Percentiles rank a stretch among this genome's conserved stretches.
These are phyloP conservation scores for Globisporangium sylvaticum DNA, from an alignment of 352 stramenopile genomes.

Conservation along the genomic window DNA sequence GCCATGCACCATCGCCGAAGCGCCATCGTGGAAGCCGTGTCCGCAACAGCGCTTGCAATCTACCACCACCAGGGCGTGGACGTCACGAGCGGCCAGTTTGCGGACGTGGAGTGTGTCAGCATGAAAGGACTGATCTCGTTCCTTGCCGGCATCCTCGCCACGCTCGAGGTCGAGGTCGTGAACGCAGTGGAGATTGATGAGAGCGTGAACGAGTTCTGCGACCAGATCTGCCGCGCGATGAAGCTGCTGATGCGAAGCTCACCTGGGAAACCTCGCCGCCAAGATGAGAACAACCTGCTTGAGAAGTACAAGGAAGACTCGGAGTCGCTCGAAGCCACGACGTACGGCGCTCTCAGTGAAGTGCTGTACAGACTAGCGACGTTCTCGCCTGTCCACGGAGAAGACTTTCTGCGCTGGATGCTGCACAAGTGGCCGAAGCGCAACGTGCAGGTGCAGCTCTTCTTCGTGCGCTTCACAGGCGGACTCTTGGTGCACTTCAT, in stretches of 20 bases:
- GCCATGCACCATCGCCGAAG: conserved; percentile 28
- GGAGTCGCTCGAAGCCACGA: conserved; percentile 59
- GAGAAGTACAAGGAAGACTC: conserved; percentile 66
- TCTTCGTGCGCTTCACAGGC: conserved; percentile 64
- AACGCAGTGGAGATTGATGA: conserved; percentile 35
- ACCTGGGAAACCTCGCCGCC: conserved; percentile 30
- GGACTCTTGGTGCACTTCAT: conserved; percentile 62
- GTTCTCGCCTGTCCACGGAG: conserved; percentile 60
- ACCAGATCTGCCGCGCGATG: conserved; percentile 41
- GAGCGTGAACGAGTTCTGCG: conserved; percentile 34
- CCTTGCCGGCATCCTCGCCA: conserved; percentile 39
- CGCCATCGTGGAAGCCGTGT: conserved; percentile 32
- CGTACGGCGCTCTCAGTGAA: conserved; percentile 51
- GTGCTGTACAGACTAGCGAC: conserved; percentile 55
- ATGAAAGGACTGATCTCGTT: conserved; percentile 59
- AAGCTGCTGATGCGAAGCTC: conserved; percentile 57
- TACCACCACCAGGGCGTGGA: conserved; percentile 54
- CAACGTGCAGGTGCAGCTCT: conserved; percentile 73
- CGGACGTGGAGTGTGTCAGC: conserved; percentile 38
- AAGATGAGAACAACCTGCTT: conserved; percentile 45
- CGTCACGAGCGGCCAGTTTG: conserved; percentile 5
- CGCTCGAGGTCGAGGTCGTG: conserved; percentile 35
- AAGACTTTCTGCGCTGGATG: conserved; percentile 65
- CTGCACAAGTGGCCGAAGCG: conserved; percentile 68
- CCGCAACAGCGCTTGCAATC: conserved; percentile 50